phyloP scores from a whole-genome alignment of 1,284 basidiomycete species.

The Anthracocystis panici-leucophaei region DNA sequence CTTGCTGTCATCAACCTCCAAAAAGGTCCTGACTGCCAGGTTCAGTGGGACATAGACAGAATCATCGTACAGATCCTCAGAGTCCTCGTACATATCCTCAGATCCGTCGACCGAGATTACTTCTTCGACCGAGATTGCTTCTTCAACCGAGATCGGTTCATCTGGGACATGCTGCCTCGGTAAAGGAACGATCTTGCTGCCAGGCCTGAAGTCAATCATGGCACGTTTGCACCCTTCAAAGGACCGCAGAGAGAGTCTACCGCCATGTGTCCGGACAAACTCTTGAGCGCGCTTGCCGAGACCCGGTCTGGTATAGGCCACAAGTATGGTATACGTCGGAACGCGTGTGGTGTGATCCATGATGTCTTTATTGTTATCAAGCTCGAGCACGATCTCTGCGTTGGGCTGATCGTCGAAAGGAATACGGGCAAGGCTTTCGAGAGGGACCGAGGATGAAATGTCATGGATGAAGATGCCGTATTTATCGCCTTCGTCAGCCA shows the following conservation, averaged over 20 bases:
- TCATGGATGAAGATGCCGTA: background rate
- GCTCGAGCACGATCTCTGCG: background rate
- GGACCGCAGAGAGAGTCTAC: background rate
- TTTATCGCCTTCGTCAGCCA: background rate
- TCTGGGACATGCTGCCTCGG: background rate
- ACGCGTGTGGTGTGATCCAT: too few relatives aligned
- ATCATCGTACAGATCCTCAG: too few relatives aligned
- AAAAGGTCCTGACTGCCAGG: background rate
- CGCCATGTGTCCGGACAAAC: background rate
- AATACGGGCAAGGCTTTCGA: background rate
- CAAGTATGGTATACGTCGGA: background rate
- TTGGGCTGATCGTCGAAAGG: constrained; percentile 1
- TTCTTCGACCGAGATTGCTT: too few relatives aligned
- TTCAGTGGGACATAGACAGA: background rate
- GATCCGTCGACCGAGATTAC: too few relatives aligned
- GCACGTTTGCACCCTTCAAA: background rate
- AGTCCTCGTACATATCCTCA: too few relatives aligned
- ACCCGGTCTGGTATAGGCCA: background rate
- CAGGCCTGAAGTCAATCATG: too few relatives aligned
- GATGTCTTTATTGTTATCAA: background rate
- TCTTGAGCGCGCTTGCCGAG: background rate
- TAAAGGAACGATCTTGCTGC: background rate
- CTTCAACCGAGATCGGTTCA: background rate
- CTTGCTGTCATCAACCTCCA: background rate
- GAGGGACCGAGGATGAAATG: background rate